A percentile compares a stretch with the other conserved stretches of the same genome.
phyloP scores from a whole-genome alignment of 1,139 yeast genomes.

The Magnusiomyces fungicola region DNA sequence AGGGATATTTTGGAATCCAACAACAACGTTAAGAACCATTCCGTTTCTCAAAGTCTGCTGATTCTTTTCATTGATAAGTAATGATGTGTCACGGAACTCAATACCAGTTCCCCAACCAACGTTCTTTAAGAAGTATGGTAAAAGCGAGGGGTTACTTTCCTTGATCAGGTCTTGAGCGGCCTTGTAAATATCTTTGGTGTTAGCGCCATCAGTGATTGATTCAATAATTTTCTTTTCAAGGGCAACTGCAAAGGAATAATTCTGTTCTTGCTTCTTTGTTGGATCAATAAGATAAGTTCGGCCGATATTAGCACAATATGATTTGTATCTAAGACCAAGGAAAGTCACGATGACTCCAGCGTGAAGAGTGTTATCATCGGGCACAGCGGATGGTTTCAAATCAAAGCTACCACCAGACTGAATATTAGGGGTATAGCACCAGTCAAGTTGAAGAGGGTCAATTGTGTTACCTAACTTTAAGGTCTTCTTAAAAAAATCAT shows the following conservation, averaged over 20 bases:
- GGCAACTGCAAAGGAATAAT: slow-evolving; percentile 67
- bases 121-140: slow-evolving; percentile 61
- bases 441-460: slow-evolving; percentile 73
- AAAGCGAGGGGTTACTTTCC: slow-evolving; percentile 53
- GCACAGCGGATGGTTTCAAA: slow-evolving; percentile 75
- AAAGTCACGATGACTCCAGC: slow-evolving; percentile 82
- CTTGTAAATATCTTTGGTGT: slow-evolving; percentile 59
- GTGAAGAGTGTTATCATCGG: slow-evolving; percentile 55
- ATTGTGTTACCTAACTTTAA: slow-evolving; percentile 57
- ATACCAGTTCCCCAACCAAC: slow-evolving; percentile 89
- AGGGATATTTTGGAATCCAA: slow-evolving; percentile 66
- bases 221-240: slow-evolving; percentile 49
- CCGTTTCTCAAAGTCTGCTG: slow-evolving; percentile 64
- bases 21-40: slow-evolving; percentile 64
- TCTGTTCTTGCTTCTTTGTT: slow-evolving; percentile 64
- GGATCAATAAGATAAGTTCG: slow-evolving; percentile 92
- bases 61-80: slow-evolving; percentile 66
- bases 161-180: slow-evolving; percentile 55
- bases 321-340: slow-evolving; percentile 79
- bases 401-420: slow-evolving; percentile 87
- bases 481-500: slow-evolving; percentile 53
- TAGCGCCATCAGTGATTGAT: slow-evolving; percentile 58
- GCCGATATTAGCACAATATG: slow-evolving; percentile 82
- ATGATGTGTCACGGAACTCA: slow-evolving; percentile 75
- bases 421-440: slow-evolving; percentile 91